Conservation (phyloP, 1,284 basidiomycete species). For the Puccinia triticina region DNA sequence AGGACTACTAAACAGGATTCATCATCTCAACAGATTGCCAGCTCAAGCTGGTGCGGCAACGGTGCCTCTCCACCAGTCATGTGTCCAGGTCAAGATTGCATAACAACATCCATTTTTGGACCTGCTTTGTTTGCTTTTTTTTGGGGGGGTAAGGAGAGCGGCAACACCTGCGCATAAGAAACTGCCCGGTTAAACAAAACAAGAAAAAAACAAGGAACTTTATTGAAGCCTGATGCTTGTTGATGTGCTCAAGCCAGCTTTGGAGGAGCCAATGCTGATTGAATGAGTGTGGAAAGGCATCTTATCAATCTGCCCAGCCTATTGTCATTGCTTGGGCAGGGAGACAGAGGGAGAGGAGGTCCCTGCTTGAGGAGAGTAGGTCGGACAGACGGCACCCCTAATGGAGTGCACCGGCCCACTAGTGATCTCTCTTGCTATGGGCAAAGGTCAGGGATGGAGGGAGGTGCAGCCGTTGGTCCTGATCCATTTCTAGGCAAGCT, state of each 20-base stretch:
- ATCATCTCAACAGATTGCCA: no score
- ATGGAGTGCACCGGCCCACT: neutral
- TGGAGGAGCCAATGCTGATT: neutral
- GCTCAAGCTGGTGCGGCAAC: no score
- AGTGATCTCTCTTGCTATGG: neutral
- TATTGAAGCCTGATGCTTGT: neutral
- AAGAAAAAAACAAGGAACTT: neutral
- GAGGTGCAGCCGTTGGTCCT: no score
- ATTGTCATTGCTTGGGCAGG: no score
- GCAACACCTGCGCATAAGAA: conserved; percentile 3
- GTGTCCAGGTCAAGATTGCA: neutral
- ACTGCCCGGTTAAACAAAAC: neutral
- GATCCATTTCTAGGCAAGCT: no score
- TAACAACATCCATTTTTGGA: neutral
- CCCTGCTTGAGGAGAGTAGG: neutral
- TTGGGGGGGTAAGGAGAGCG: neutral
- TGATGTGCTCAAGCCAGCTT: conserved; percentile 4
- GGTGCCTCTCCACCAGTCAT: neutral
- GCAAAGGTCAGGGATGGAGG: neutral
- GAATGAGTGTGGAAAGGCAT: conserved; percentile 18
- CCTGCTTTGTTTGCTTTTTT: neutral
- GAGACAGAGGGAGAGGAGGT: neutral
- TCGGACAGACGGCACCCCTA: neutral
- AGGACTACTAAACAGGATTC: no score
- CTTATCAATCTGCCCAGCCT: neutral